Evolutionary conservation across 2,329 filamentous ascomycete species (phyloP).

Genomic region (Colletotrichum lupini): DNA sequence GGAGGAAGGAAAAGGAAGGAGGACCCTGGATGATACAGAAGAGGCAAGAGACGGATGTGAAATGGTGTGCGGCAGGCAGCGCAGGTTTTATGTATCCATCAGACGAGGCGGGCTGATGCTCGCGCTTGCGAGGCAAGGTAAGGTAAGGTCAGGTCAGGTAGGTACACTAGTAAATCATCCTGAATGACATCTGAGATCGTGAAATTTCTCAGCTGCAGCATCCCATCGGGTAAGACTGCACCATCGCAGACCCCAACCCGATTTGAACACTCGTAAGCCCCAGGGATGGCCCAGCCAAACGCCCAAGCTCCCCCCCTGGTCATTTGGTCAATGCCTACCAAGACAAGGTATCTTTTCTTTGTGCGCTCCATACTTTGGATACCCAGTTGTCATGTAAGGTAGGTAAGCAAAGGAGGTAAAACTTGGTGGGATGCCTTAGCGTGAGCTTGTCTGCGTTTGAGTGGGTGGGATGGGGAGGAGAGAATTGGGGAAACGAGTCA

Average conservation of each 20-base stretch:
- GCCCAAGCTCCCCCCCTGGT: neutral
- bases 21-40: neutral
- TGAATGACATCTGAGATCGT: constrained; percentile 10
- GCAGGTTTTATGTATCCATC: constrained; percentile 15
- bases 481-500: neutral
- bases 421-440: neutral
- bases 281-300: constrained; percentile 15
- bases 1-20: neutral
- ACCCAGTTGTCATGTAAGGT: too few relatives aligned
- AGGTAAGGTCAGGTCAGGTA: too few relatives aligned
- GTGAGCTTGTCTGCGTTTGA: constrained; percentile 23
- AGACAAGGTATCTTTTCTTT: neutral
- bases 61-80: neutral
- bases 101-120: neutral
- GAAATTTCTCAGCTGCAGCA: constrained; percentile 3
- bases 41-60: neutral
- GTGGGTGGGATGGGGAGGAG: constrained; percentile 1
- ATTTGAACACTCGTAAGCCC: constrained; percentile 16
- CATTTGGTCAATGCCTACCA: neutral
- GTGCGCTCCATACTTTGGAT: neutral
- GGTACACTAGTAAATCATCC: neutral
- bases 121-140: too few relatives aligned
- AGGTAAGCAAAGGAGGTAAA: too few relatives aligned
- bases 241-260: constrained; percentile 9
- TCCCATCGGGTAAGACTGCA: constrained; percentile 13